Evolutionary conservation across 75 land plant species (phyloP).

Genomic region (Pinus taeda): DNA sequence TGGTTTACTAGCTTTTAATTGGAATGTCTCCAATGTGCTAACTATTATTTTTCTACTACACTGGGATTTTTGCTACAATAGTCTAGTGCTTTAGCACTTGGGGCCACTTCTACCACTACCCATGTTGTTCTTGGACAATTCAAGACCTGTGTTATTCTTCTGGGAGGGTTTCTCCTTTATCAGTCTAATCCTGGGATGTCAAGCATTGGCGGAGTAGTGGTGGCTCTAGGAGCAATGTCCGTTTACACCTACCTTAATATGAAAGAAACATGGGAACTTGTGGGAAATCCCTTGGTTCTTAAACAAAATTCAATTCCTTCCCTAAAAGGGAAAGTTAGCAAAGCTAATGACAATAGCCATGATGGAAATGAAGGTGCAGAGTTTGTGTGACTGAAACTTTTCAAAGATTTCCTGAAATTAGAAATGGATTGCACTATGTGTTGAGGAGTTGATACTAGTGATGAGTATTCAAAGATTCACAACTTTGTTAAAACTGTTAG

Average conservation of each 20-base stretch:
- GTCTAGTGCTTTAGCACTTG: constrained; percentile 82
- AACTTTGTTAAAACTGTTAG: background rate
- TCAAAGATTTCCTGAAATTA: background rate
- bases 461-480: background rate
- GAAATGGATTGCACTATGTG: background rate
- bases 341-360: constrained; percentile 6
- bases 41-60: constrained; percentile 51
- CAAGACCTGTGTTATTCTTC: constrained; percentile 78
- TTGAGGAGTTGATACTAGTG: background rate
- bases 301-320: constrained; percentile 10
- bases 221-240: constrained; percentile 67
- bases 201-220: constrained; percentile 57
- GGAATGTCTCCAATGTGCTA: constrained; percentile 38
- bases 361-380: constrained; percentile 1
- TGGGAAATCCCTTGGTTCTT: background rate
- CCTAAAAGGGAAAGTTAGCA: constrained; percentile 19
- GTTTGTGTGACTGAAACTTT: background rate
- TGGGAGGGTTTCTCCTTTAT: constrained; percentile 61
- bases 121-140: constrained; percentile 82
- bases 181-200: constrained; percentile 55
- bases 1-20: constrained; percentile 50
- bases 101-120: constrained; percentile 78
- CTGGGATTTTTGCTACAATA: constrained; percentile 71
- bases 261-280: constrained; percentile 13
- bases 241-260: constrained; percentile 60